Base-by-base conservation (phyloP, 2,329 filamentous ascomycete species). In the Aspergillus pseudotamarii region DNA sequence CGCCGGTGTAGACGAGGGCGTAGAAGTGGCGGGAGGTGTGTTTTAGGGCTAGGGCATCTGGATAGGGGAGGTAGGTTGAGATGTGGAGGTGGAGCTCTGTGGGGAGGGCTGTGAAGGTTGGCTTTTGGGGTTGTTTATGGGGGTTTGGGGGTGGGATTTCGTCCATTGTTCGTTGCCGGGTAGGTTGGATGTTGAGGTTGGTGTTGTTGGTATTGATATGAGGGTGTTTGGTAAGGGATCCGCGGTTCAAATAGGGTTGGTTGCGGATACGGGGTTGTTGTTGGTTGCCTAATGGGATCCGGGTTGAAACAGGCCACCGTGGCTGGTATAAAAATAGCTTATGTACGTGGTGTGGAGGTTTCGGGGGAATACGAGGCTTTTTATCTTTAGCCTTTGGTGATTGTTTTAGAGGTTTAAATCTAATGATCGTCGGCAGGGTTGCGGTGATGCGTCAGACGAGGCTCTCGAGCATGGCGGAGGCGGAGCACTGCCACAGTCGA, bases 41-140 rank as follows among this genome's bases (percentile, higher is more conserved):
- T 71, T 91, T 91, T 19, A 92, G 79, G 0, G 89, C 89, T 1
- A 92, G 82, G 0, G 90, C 89, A 65, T 92, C 89, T 0, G 90
- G 90, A 65, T 92, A 92, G 36, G 84, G 84, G 63, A 92, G 85
- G 59, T 86, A 80, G 12, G 81, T 73, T 36, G 85, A 80, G 60
- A 92, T 88, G 57, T 86, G 81, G 1, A 89, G 73, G 68, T 91
- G 89, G n/a, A 92, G 81, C 70, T 92, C 90, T 0, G 86, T 81
- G 2, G 90, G 90, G 2, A 92, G 28, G 79, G 6, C 2, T 10
- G 38, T n/a, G 6, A 41, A 19, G 19, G 38, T 6, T 26, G 26
- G 26, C 5, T 34, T 34, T n/a, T n/a, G 38, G 16, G 0, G 14
- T 19, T 41, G 19, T 77, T 75, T 73, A 83, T 79, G 38, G 89